Conservation (phyloP, 2,329 filamentous ascomycete genomes). For the Colletotrichum spinosum region DNA sequence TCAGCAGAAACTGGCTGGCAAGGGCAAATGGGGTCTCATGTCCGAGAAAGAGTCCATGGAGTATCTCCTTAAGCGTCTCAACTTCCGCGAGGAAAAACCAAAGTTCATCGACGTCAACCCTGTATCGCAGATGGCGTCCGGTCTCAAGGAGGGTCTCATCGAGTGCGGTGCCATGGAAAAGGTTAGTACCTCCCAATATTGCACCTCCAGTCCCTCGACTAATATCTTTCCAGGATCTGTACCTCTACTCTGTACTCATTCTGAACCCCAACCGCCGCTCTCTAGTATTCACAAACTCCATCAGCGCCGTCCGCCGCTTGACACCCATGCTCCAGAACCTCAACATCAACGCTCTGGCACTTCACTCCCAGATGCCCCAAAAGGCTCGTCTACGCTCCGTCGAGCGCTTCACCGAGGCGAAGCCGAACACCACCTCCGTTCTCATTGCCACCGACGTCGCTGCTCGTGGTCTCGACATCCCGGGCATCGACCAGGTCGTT, state of each 20-base stretch:
- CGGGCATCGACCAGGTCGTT: constrained; percentile 86
- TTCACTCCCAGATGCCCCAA: constrained; percentile 96
- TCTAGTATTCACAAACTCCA: constrained; percentile 95
- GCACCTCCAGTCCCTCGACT: constrained; percentile 32
- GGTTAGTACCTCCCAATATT: constrained; percentile 54
- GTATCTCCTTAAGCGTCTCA: constrained; percentile 89
- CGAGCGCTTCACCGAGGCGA: constrained; percentile 82
- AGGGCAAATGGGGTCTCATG: constrained; percentile 66
- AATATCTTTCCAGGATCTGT: constrained; percentile 75
- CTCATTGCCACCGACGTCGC: constrained; percentile 95
- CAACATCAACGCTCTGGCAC: constrained; percentile 77
- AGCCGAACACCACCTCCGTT: constrained; percentile 68
- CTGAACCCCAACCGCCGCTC: constrained; percentile 85
- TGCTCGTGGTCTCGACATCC: constrained; percentile 92
- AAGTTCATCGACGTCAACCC: constrained; percentile 95
- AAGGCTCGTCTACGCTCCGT: constrained; percentile 94
- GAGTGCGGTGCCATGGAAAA: constrained; percentile 96
- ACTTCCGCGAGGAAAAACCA: constrained; percentile 85
- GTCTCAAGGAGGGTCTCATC: constrained; percentile 88
- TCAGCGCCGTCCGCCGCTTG: constrained; percentile 88
- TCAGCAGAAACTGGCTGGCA: constrained; percentile 90
- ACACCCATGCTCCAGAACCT: constrained; percentile 87
- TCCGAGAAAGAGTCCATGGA: constrained; percentile 88
- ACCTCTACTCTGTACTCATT: constrained; percentile 88
- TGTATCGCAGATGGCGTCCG: constrained; percentile 85